Percentiles rank a stretch among this genome's conserved stretches.
phyloP scores from a whole-genome alignment of 345 rosid species.

The Kernera saxatilis region DNA sequence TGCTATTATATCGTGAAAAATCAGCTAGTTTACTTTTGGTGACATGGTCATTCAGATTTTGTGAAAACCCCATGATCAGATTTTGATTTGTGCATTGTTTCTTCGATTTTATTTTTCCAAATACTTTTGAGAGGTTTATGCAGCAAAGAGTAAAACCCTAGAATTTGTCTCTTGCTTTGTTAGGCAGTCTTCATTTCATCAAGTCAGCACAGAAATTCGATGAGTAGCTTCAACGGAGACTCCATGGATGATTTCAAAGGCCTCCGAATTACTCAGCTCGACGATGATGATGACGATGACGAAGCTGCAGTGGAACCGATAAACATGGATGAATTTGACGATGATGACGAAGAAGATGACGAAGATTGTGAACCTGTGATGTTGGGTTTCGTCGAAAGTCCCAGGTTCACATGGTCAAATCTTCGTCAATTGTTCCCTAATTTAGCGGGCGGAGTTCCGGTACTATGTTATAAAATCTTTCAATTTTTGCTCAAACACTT shows the following conservation, averaged over 20 bases:
- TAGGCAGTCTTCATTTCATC: not conserved
- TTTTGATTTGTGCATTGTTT: not conserved
- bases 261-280: conserved; percentile 48
- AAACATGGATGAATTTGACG: conserved; percentile 38
- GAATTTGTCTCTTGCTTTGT: not conserved
- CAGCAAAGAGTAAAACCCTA: conserved; percentile 5
- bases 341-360: conserved; percentile 52
- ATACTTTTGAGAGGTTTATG: conserved; percentile 15
- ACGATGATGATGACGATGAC: conserved; percentile 44
- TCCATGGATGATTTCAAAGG: conserved; percentile 54
- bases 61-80: not conserved
- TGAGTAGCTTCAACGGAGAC: conserved; percentile 30
- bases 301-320: conserved; percentile 21
- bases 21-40: not conserved
- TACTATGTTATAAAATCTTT: conserved; percentile 10
- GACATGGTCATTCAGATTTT: not conserved
- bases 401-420: conserved; percentile 50
- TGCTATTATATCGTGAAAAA: not conserved
- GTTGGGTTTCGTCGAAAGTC: conserved; percentile 70
- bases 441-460: conserved; percentile 89
- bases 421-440: conserved; percentile 78
- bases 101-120: not conserved
- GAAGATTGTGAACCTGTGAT: conserved; percentile 54
- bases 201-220: not conserved
- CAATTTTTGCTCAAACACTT: not conserved